Base-by-base conservation (phyloP, 371 early-diverging fungal species). In the Cokeromyces recurvatus region DNA sequence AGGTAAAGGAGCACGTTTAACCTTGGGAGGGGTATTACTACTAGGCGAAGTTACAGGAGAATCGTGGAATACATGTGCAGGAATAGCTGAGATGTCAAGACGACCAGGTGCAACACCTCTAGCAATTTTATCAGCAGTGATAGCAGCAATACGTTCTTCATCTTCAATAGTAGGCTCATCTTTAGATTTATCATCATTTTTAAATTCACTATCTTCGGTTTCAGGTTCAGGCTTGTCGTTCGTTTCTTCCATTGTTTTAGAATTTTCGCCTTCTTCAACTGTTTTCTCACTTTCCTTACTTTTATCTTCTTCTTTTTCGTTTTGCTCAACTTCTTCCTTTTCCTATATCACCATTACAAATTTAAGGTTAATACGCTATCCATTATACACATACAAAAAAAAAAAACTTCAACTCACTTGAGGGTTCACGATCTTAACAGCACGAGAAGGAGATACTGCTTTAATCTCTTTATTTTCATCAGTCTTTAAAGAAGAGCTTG, bases 391-490 rank as follows among this genome's bases (percentile, higher is more conserved):
- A 39, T 52, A 19, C 16, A 23, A 35, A 20, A 20, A 34, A 42
- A 16, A 31, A 38, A 10, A 20, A 11, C 38, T 43, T 21, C 10
- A 29, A 50, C 37, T 51, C 46, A 56, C 57, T 37, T 68, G 70
- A 24, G 86, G 85, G 41, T 82, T 74, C 22, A 84, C 81, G 44
- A 87, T 85, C 53, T 68, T 79, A 59, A 87, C 71, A 29, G 70
- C 75, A 25, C 72, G 76, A 42, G 71, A 68, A 47, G 57, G 57
- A 21, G 76, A 38, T 16, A 68, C 37, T 14, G 64, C 55, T 35
- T 72, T 68, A 40, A 59, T 44, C 8, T 55, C 62, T 49, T 49
- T n/a, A n/a, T n/a, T n/a, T n/a, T n/a, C n/a, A n/a, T n/a, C 49
- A 59, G 57, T 45, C 71, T 67, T 38, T 72, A 70, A 22, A 56